A percentile compares a stretch with the other conserved stretches of the same genome.
phyloP scores from a whole-genome alignment of 768 basidiomycete species.

The Termitomyces sp. region DNA sequence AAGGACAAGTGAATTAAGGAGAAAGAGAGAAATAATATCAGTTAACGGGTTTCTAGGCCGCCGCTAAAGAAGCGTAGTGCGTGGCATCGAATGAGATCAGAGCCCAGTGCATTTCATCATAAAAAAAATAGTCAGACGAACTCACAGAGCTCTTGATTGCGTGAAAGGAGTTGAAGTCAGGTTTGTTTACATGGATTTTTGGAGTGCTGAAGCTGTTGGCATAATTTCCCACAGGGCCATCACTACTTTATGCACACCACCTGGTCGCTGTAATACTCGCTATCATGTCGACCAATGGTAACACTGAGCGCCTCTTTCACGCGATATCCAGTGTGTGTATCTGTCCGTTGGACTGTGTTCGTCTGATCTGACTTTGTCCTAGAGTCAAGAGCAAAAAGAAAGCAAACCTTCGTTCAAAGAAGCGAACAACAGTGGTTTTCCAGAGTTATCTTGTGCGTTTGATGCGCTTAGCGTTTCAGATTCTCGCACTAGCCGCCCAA shows the following conservation, averaged over 20 bases:
- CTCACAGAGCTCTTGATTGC: neutral
- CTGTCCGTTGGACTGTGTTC: neutral
- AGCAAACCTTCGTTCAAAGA: conserved; percentile 13
- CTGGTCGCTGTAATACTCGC: neutral
- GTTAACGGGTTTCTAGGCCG: conserved; percentile 30
- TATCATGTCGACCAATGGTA: conserved; percentile 6
- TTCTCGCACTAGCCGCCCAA: conserved; percentile 1
- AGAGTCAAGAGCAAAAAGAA: conserved; percentile 1
- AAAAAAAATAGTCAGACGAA: conserved; percentile 1
- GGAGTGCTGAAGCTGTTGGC: neutral
- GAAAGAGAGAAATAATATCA: neutral
- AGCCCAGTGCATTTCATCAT: conserved; percentile 62
- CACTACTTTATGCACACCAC: too few relatives aligned
- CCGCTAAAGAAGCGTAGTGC: conserved; percentile 27
- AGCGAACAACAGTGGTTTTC: conserved; percentile 6
- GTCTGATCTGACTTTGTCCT: neutral
- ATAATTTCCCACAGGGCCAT: neutral
- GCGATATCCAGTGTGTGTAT: conserved; percentile 18
- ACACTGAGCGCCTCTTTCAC: conserved; percentile 14
- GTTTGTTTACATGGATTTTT: neutral
- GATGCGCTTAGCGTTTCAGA: conserved; percentile 20
- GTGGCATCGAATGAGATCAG: conserved; percentile 29
- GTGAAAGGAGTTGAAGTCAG: neutral
- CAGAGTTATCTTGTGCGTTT: conserved; percentile 22
- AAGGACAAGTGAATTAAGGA: neutral